Evolutionary conservation across 106 monocot genomes (phyloP), one percentile per base, ranked within the genome.

Genomic region (Dendrobium chrysotoxum): DNA sequence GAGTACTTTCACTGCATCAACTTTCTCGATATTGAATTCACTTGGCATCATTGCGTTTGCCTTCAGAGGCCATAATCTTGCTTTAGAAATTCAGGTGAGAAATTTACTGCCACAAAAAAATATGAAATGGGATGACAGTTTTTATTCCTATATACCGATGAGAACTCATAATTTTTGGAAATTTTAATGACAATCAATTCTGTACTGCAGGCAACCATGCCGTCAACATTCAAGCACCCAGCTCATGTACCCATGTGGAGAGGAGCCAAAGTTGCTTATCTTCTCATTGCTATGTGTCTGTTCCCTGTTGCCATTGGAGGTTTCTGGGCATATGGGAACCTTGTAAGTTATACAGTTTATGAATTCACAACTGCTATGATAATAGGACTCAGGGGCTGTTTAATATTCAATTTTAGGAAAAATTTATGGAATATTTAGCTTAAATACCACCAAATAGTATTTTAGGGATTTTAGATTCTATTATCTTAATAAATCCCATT

Each of bases 191-290:
- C 2, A 13, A 71, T 42, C 72, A 21, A 20, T 21, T 75, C 42
- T 26, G 57, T 35, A 53, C 75, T 84, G 28, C 82, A 96, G 96
- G 91, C 93, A 54, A 96, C 96, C 25, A 96, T 96, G 92, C 96
- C 96, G 10, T 96, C 96, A 28, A 96, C 96, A 44, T 93, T 96
- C 79, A 96, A 96, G 80, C 96, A 96, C 84, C 96, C 96, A 53
- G 93, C 93, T 53, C 92, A 94, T 84, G 92, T 93, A 16, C 96
- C 96, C 1, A 96, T 93, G 96, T 96, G 96, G 96, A 90, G 96
- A 81, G 96, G 96, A 82, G 93, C 89, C 47, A 96, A 94, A 79
- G 88, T 88, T n/a, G 96, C 96, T 8, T 92, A 97, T 82, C 61
- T 89, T 47, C 86, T 97, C 21, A 88, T 97, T 76, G 92, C 94